Percentiles rank a stretch among this genome's conserved stretches.
phyloP scores from a whole-genome alignment of 192 early-diverging fungal genomes.

The Phlyctochytrium bullatum region DNA sequence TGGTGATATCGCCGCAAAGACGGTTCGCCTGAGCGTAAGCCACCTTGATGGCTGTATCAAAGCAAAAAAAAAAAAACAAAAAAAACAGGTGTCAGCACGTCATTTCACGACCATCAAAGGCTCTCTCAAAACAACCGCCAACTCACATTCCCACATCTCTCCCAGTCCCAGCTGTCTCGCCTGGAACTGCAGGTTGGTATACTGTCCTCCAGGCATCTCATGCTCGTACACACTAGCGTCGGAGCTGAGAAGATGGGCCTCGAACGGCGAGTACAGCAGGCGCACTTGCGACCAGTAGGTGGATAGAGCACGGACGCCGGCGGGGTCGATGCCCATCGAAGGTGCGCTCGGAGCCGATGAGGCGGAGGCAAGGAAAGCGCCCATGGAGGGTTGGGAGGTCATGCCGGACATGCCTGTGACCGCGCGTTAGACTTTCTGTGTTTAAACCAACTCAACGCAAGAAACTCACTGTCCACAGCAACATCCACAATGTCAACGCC shows the following conservation, averaged over 20 bases:
- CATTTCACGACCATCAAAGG: background rate
- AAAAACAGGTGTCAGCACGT: no score
- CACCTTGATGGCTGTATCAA: slow-evolving; percentile 70
- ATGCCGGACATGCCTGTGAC: slow-evolving; percentile 88
- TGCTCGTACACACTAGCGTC: slow-evolving; percentile 93
- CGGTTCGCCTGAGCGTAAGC: slow-evolving; percentile 88
- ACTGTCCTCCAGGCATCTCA: slow-evolving; percentile 98
- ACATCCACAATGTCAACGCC: slow-evolving; percentile 90
- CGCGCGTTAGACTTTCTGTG: background rate
- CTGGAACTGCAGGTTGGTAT: slow-evolving; percentile 99
- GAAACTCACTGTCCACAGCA: slow-evolving; percentile 76
- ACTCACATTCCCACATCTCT: slow-evolving; percentile 80
- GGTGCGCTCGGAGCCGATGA: no score
- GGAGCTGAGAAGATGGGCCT: slow-evolving; percentile 81
- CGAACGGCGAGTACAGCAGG: slow-evolving; percentile 94
- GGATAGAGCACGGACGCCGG: slow-evolving; percentile 81
- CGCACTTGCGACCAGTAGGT: slow-evolving; percentile 96
- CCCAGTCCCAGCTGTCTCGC: slow-evolving; percentile 91
- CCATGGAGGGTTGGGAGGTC: slow-evolving; percentile 97
- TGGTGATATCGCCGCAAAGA: slow-evolving; percentile 93
- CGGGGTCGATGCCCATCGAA: no score
- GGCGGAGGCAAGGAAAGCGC: slow-evolving; percentile 83
- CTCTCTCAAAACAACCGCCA: background rate
- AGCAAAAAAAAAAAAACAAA: background rate
- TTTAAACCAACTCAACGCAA: background rate